These are phyloP conservation scores for Coemansia reversa DNA, from an alignment of 192 early-diverging fungal species.

Conservation along the genomic window DNA sequence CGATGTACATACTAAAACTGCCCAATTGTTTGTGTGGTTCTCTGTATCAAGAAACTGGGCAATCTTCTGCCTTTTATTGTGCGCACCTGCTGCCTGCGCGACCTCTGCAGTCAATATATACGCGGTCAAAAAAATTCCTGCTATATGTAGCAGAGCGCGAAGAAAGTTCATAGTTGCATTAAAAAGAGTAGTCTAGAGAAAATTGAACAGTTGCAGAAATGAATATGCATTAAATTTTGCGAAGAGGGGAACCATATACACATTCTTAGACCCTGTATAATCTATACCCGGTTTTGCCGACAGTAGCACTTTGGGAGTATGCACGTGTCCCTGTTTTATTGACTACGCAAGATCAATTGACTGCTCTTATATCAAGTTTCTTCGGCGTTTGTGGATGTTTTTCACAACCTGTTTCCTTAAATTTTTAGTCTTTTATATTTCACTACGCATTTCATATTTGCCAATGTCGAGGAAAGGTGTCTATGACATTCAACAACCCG, in stretches of 20 bases:
- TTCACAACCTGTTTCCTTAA: too few relatives aligned
- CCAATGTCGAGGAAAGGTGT: too few relatives aligned
- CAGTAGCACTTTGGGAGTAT: background rate
- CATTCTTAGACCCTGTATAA: background rate
- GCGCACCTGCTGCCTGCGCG: background rate
- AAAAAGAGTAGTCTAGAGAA: background rate
- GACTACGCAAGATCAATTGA: too few relatives aligned
- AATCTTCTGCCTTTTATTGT: slow-evolving; percentile 12
- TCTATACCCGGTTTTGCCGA: background rate
- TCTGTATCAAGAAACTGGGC: slow-evolving; percentile 62
- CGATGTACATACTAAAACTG: slow-evolving; percentile 95
- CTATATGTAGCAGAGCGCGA: slow-evolving; percentile 4
- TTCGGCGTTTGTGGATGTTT: too few relatives aligned
- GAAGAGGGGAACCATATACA: background rate
- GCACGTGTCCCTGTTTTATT: background rate
- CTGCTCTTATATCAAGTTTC: too few relatives aligned
- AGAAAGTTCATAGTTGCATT: slow-evolving; percentile 6
- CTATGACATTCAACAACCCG: too few relatives aligned
- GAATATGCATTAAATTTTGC: background rate
- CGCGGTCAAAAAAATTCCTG: background rate
- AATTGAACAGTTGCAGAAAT: background rate
- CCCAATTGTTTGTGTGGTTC: slow-evolving; percentile 97
- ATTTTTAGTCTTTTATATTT: too few relatives aligned
- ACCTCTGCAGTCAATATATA: background rate
- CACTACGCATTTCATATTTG: too few relatives aligned